Conservation (phyloP, 148 eudicot genomes). For the Fagopyrum homotropicum region DNA sequence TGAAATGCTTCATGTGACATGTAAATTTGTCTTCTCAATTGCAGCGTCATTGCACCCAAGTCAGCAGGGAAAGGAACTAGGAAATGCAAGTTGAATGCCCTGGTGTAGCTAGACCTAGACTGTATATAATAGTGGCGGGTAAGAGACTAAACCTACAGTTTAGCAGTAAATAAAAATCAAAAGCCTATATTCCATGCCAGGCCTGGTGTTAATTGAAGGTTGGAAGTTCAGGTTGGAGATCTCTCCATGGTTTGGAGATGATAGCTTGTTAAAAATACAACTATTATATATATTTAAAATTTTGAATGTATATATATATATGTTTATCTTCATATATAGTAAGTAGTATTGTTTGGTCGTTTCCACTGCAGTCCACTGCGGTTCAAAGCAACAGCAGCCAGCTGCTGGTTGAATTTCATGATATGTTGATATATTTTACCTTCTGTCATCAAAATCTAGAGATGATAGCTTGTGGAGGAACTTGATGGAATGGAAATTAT, state of each 20-base stretch:
- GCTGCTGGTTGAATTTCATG: background rate
- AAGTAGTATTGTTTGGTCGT: background rate
- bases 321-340: background rate
- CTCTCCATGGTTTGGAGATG: background rate
- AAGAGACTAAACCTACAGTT: background rate
- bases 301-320: background rate
- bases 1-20: background rate
- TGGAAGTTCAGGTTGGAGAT: background rate
- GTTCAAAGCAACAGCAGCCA: background rate
- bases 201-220: background rate
- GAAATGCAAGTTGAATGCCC: slow-evolving; percentile 19
- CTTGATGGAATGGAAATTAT: too few relatives aligned
- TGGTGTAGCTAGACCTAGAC: background rate
- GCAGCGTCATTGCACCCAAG: slow-evolving; percentile 70
- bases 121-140: background rate
- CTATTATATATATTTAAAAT: background rate
- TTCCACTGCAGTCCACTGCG: background rate
- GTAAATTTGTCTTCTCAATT: slow-evolving; percentile 10
- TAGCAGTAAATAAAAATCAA: background rate
- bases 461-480: too few relatives aligned
- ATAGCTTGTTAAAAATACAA: background rate
- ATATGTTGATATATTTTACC: background rate
- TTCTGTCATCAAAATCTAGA: background rate
- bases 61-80: slow-evolving; percentile 74
- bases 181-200: background rate